phyloP scores from a whole-genome alignment of 192 early-diverging fungal species.

The Coemansia sp. region DNA sequence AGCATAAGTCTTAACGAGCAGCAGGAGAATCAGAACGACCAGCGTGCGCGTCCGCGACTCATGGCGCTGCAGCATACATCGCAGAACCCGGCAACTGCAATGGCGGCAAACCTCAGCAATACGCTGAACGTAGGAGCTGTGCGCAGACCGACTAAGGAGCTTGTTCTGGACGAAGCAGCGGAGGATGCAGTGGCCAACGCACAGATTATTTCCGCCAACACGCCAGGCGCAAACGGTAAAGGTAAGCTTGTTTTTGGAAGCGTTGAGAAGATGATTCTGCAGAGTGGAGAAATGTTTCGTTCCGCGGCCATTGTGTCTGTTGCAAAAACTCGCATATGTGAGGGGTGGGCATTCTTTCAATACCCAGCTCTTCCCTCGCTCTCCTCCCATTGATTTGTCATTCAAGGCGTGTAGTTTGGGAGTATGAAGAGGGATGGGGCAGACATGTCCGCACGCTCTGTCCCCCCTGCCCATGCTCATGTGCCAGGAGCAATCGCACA shows the following conservation, averaged over 20 bases:
- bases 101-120: constrained; percentile 6
- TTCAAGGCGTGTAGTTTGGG: no score
- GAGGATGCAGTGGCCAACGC: neutral
- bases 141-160: neutral
- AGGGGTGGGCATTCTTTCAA: neutral
- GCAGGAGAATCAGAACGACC: neutral
- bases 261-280: no score
- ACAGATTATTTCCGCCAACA: neutral
- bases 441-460: neutral
- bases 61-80: constrained; percentile 37
- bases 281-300: neutral
- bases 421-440: neutral
- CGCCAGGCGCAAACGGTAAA: neutral
- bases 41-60: constrained; percentile 12
- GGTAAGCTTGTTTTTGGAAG: neutral
- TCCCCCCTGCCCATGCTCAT: no score
- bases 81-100: constrained; percentile 15
- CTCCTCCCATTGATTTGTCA: no score
- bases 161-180: neutral
- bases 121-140: neutral
- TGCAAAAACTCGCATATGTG: neutral
- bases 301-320: no score
- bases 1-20: neutral
- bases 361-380: no score
- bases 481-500: neutral